Evolutionary conservation across 2,329 filamentous ascomycete genomes (phyloP), one percentile per base, ranked within the genome.

Genomic region (Trichophyton benhamiae): DNA sequence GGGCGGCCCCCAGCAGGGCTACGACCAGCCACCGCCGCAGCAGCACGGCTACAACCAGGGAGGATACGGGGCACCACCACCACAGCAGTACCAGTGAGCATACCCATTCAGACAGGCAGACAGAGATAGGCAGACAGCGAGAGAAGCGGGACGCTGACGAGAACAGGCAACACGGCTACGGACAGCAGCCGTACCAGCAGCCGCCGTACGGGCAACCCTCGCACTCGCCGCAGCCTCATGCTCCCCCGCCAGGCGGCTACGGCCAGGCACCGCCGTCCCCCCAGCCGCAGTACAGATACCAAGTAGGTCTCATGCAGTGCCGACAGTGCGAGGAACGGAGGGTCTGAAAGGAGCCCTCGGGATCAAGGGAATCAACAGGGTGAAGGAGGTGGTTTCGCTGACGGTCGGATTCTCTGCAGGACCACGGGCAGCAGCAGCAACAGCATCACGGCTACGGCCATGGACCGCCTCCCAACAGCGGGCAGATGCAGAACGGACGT

Each of bases 1-100:
- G 62, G 76, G 76, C 70, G 79, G 79, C 60, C 77, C 80, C 66
- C 59, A 36, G 25, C 25, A 41, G 30, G 42, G 38, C 20, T 64
- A 62, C 53, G 60, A 58, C 52, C 57, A 25, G 69, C 79, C 79
- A 65, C 82, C 82, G 67, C 78, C 80, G 13, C 49, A 53, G 46
- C 46, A 52, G 22, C 49, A 53, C 49, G 49, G 49, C 78, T 83
- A 79, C 66, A 76, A 69, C 60, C 74, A 71, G 66, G 70, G 72
- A 59, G 66, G 67, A 62, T 76, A 76, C 63, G 64, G 65, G 52
- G 62, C 63, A 36, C 72, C 71, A 59, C 70, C 73, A 61, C 73
- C 69, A 63, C 72, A 69, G 59, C 72, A 69, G 59, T 75, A 77
- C 59, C 72, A 72, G 71, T 76, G 70, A 69, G 73, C 67, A 27